Percentiles rank a stretch among this genome's conserved stretches.
Evolutionary conservation across 108 stramenopile genomes (phyloP).

Genomic region (Parietichytrium sp.): DNA sequence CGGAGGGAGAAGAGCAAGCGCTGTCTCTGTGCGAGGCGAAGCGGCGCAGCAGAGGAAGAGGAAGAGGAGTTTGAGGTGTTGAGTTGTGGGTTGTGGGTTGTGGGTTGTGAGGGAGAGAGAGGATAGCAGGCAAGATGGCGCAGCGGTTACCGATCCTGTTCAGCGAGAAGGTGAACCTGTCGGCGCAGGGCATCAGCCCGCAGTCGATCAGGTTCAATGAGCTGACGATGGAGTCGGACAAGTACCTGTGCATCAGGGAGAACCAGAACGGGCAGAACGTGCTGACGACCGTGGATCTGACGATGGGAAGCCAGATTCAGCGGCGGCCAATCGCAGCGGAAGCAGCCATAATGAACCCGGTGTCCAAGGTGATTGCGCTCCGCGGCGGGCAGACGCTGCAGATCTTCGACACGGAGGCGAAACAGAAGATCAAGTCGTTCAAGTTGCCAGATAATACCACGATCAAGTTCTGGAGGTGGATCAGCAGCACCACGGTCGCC

Average conservation of each 20-base stretch:
- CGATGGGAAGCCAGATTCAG: conserved; percentile 43
- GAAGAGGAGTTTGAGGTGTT: too few relatives aligned
- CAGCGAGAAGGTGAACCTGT: conserved; percentile 36
- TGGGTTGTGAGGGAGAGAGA: too few relatives aligned
- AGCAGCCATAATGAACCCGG: conserved; percentile 97
- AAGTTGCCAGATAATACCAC: conserved; percentile 72
- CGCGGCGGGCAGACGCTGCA: conserved; percentile 75
- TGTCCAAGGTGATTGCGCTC: conserved; percentile 80
- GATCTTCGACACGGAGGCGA: conserved; percentile 92
- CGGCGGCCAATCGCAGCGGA: conserved; percentile 93
- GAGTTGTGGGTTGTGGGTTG: too few relatives aligned
- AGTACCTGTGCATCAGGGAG: conserved; percentile 62
- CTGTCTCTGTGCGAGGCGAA: too few relatives aligned
- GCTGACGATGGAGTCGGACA: conserved; percentile 63
- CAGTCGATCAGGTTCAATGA: conserved; percentile 12
- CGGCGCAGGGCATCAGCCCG: conserved; percentile 18
- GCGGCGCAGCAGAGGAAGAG: too few relatives aligned
- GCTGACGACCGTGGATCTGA: conserved; percentile 62
- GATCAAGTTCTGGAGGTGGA: conserved; percentile 95
- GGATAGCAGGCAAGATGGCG: conserved; percentile 9
- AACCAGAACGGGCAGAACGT: conserved; percentile 41
- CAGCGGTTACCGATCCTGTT: conserved; percentile 19
- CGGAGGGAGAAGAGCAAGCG: too few relatives aligned
- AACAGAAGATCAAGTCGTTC: conserved; percentile 87
- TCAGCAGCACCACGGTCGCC: conserved; percentile 76